These are phyloP conservation scores for Chimonanthus praecox DNA, from an alignment of 164 flowering plant species.

Conservation along the genomic window DNA sequence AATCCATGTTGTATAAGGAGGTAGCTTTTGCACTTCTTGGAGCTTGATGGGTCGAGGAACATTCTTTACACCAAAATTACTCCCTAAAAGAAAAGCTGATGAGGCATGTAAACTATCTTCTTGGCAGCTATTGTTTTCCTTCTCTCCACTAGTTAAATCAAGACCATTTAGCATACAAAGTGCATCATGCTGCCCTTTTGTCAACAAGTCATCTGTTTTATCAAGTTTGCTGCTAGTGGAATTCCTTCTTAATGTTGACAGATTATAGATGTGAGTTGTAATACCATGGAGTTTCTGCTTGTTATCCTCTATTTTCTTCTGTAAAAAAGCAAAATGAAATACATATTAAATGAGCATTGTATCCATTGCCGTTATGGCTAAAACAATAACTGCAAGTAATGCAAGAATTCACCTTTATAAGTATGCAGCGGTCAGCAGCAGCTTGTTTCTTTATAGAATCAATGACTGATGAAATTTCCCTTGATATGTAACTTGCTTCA, in stretches of 20 bases:
- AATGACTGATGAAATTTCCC: conserved; percentile 40
- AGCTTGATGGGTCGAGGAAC: conserved; percentile 70
- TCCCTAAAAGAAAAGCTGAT: conserved; percentile 65
- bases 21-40: conserved; percentile 65
- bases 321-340: conserved; percentile 10
- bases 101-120: conserved; percentile 60
- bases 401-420: conserved; percentile 46
- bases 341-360: not conserved
- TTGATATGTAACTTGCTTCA: conserved; percentile 21
- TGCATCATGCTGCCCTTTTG: conserved; percentile 76
- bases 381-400: conserved; percentile 1
- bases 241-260: conserved; percentile 43
- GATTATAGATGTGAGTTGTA: conserved; percentile 34
- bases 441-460: conserved; percentile 60
- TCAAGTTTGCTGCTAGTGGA: conserved; percentile 12
- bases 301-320: conserved; percentile 82
- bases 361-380: conserved; percentile 2
- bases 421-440: conserved; percentile 40
- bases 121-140: conserved; percentile 35
- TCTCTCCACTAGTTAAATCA: conserved; percentile 41
- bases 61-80: conserved; percentile 63
- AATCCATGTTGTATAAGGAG: conserved; percentile 98
- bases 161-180: conserved; percentile 55
- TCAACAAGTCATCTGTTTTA: conserved; percentile 35
- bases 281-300: conserved; percentile 43